Evolutionary conservation across 495 filamentous ascomycete species (phyloP), one percentile per base, ranked within the genome.

Genomic region (Rhypophila decipiens): DNA sequence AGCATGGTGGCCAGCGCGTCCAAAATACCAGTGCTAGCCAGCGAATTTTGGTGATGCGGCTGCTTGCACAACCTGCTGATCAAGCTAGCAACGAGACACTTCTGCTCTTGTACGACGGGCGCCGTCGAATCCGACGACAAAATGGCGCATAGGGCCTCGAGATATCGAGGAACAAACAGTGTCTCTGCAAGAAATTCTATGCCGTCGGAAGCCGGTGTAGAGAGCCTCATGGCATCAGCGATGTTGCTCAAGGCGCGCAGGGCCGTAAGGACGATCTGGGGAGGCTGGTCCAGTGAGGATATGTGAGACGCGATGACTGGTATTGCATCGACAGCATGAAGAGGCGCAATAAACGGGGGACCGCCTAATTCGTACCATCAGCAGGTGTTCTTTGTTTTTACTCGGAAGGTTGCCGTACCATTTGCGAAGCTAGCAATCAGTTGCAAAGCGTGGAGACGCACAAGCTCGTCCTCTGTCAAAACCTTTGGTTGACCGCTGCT

Each of bases 341-440:
- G 70, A 21, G 93, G 84, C 5, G 71, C 63, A 34, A 96, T 75
- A 62, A 90, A 94, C 4, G 83, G 69, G 39, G 87, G 78, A 23
- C 93, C 91, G 58, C 88, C 90, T 95, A n/a, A n/a, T n/a, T n/a
- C n/a, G 60, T 51, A 42, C 46, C 44, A 31, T 58, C 43, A 29
- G 43, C 18, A 22, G 24, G 35, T n/a, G n/a, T n/a, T 23, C 12
- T 19, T 20, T 4, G 24, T 12, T 17, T 3, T 8, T 44, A 3
- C 17, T 39, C 19, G 31, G 22, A 33, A 17, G 21, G 20, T 12
- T 19, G 11, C 60, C 67, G 62, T 73, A 93, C 91, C 93, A 68
- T 85, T 80, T 35, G 87, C 87, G 53, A 98, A 71, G 63, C 86
- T 95, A 22, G 83, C 86, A 20, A 94, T 67, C 22, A 95, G 75